Evolutionary conservation across 345 rosid species (phyloP).

Genomic region (Raphanus raphanistrum): DNA sequence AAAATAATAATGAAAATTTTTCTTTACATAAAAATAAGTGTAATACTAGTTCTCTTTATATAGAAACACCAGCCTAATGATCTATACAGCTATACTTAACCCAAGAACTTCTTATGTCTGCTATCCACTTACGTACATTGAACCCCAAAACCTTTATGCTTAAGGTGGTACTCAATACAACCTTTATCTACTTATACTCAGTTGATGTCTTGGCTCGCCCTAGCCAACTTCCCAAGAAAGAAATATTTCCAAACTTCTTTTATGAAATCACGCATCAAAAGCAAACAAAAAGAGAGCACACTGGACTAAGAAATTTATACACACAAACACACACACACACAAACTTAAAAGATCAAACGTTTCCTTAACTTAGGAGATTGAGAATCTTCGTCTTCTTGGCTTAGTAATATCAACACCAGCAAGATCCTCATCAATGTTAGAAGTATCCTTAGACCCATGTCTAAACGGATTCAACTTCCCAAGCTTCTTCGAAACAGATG

Average conservation of each 20-base stretch:
- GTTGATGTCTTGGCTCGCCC: not conserved
- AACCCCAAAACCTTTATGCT: too few species aligned
- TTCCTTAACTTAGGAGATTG: conserved; percentile 51
- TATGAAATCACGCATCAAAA: conserved; percentile 17
- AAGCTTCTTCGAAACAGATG: conserved; percentile 84
- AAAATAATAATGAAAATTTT: too few species aligned
- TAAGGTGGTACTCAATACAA: too few species aligned
- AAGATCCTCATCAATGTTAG: conserved; percentile 54
- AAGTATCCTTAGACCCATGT: conserved; percentile 84
- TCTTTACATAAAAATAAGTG: not conserved
- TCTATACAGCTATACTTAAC: too few species aligned
- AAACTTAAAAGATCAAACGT: conserved; percentile 18
- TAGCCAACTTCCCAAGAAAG: not conserved
- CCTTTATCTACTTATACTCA: too few species aligned
- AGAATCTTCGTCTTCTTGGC: conserved; percentile 95
- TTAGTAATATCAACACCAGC: conserved; percentile 59
- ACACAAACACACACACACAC: not conserved
- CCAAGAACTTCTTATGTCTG: too few species aligned
- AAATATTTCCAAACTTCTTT: too few species aligned
- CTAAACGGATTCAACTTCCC: conserved; percentile 88
- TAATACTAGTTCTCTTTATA: not conserved
- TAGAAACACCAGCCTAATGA: too few species aligned
- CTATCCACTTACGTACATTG: too few species aligned
- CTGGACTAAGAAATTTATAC: not conserved
- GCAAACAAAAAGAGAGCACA: not conserved